A percentile compares a stretch with the other conserved stretches of the same genome.
phyloP scores from a whole-genome alignment of 2,329 filamentous ascomycete genomes.

The Diaporthe citriasiana region DNA sequence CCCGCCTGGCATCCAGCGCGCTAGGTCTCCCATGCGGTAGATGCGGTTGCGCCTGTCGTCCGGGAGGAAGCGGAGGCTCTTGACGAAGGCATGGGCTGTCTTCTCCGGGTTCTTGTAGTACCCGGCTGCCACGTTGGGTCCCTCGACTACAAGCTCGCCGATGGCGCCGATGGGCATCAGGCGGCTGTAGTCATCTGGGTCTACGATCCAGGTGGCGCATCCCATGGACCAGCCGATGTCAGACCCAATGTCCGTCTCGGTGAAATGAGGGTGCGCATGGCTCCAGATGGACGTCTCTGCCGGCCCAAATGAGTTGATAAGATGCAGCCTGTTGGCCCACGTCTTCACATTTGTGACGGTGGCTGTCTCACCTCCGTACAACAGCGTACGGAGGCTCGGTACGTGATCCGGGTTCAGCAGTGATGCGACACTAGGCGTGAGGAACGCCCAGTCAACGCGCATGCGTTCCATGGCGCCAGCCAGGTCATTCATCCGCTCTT shows the following conservation, averaged over 20 bases:
- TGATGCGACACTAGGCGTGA: constrained; percentile 36
- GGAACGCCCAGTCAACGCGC: constrained; percentile 41
- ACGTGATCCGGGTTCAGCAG: constrained; percentile 37
- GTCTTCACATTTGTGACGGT: constrained; percentile 62
- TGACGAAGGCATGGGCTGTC: constrained; percentile 70
- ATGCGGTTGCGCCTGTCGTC: constrained; percentile 46
- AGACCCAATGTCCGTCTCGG: background rate
- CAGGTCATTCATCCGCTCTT: constrained; percentile 56
- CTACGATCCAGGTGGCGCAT: constrained; percentile 60
- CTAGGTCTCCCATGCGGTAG: constrained; percentile 72
- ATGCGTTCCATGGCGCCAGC: constrained; percentile 43
- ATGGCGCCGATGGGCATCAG: constrained; percentile 64
- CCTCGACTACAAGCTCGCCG: constrained; percentile 68
- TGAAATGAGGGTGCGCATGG: constrained; percentile 39
- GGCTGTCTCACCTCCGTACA: constrained; percentile 64
- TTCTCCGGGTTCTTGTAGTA: constrained; percentile 72
- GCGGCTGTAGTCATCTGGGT: constrained; percentile 61
- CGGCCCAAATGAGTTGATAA: constrained; percentile 66
- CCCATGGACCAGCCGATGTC: constrained; percentile 11
- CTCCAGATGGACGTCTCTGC: constrained; percentile 53
- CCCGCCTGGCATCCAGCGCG: constrained; percentile 66
- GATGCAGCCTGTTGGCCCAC: constrained; percentile 61
- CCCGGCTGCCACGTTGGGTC: constrained; percentile 71
- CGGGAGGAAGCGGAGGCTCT: constrained; percentile 41
- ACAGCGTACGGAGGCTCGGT: constrained; percentile 24